phyloP scores from a whole-genome alignment of 2,329 filamentous ascomycete genomes.

The Clonostachys solani region DNA sequence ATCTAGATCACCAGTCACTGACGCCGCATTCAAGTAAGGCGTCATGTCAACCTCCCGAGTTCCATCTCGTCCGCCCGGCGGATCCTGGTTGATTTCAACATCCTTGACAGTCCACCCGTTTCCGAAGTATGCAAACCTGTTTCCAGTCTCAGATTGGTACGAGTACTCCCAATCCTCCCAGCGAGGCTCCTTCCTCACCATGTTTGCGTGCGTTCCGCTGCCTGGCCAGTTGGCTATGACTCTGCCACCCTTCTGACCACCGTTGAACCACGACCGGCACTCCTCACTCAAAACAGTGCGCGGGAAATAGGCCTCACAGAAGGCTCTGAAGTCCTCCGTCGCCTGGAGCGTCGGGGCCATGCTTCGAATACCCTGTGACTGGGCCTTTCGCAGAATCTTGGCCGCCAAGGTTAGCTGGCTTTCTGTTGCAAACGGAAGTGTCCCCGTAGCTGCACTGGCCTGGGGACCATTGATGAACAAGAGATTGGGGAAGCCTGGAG shows the following conservation, averaged over 20 bases:
- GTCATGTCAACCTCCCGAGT: conserved; percentile 52
- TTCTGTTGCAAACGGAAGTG: conserved; percentile 63
- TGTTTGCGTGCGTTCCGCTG: conserved; percentile 57
- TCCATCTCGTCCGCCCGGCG: conserved; percentile 15
- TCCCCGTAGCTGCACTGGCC: conserved; percentile 56
- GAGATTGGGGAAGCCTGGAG: conserved; percentile 64
- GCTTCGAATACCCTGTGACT: conserved; percentile 60
- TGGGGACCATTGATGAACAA: conserved; percentile 61
- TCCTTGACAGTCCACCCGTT: conserved; percentile 64
- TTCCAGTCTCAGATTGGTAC: conserved; percentile 34
- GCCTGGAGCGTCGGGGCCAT: conserved; percentile 54
- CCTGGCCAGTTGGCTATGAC: conserved; percentile 70
- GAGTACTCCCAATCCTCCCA: conserved; percentile 54
- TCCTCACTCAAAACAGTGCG: conserved; percentile 53
- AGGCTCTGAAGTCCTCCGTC: conserved; percentile 59
- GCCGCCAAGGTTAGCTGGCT: conserved; percentile 61
- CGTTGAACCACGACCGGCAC: conserved; percentile 71
- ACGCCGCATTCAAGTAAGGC: conserved; percentile 46
- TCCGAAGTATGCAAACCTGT: conserved; percentile 59
- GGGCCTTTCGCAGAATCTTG: conserved; percentile 63
- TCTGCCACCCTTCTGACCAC: conserved; percentile 54
- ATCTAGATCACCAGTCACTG: conserved; percentile 48
- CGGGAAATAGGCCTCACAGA: conserved; percentile 50
- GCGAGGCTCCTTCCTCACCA: conserved; percentile 47
- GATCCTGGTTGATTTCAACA: conserved; percentile 19